phyloP scores from a whole-genome alignment of 1,139 yeast genomes.

The Meyerozyma carpophila region DNA sequence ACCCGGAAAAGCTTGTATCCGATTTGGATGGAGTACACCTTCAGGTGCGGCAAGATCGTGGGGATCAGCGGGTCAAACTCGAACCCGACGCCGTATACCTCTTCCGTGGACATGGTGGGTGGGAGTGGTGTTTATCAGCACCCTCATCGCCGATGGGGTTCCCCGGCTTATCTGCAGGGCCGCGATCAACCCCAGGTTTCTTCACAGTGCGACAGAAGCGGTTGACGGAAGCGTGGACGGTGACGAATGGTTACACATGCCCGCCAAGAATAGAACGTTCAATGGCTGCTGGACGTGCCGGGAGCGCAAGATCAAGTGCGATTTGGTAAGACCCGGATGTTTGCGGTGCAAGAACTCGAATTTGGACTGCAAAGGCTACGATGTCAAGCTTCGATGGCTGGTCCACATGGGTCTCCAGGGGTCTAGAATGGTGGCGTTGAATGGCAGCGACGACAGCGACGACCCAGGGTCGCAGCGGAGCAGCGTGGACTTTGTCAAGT shows the following conservation, averaged over 20 bases:
- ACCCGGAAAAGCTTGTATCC: constrained; percentile 55
- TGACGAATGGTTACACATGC: constrained; percentile 10
- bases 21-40: constrained; percentile 66
- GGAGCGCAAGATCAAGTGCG: constrained; percentile 46
- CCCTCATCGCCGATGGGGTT: not conserved
- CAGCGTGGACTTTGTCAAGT: constrained; percentile 29
- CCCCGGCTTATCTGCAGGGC: not conserved
- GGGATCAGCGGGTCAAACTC: constrained; percentile 52
- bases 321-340: constrained; percentile 37
- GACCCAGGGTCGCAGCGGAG: constrained; percentile 30
- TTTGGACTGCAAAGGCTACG: constrained; percentile 36
- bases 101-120: not conserved
- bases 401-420: constrained; percentile 24
- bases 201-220: no score
- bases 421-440: constrained; percentile 16
- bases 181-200: not conserved
- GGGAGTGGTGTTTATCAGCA: no score
- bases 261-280: constrained; percentile 34
- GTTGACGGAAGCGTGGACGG: no score
- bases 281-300: constrained; percentile 55
- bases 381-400: constrained; percentile 37
- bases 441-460: constrained; percentile 13
- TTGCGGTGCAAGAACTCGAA: constrained; percentile 36
- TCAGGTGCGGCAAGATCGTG: constrained; percentile 54
- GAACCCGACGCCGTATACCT: constrained; percentile 4